A percentile compares a stretch with the other conserved stretches of the same genome.
These are phyloP conservation scores for Aspergillus thermomutatus DNA, from an alignment of 2,329 filamentous ascomycete species.

Conservation along the genomic window DNA sequence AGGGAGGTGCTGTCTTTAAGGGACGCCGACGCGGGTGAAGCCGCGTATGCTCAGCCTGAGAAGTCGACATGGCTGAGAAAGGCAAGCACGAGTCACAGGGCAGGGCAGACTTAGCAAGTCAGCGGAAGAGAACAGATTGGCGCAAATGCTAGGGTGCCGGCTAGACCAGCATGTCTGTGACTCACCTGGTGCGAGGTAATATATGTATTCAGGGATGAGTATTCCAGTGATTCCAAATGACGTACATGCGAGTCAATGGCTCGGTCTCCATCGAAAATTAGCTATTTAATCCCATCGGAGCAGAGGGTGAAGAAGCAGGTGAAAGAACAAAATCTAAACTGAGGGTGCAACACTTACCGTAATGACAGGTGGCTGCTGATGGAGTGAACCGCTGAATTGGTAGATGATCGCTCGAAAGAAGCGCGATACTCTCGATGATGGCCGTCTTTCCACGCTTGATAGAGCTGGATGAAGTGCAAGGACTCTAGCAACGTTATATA, in stretches of 20 bases:
- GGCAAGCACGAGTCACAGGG: conserved; percentile 7
- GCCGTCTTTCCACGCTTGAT: not conserved
- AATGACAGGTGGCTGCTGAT: not conserved
- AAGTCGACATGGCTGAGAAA: conserved; percentile 29
- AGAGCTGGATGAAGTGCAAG: not conserved
- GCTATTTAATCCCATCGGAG: not conserved
- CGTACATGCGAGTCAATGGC: not conserved
- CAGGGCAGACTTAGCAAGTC: conserved; percentile 3
- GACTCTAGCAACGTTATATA: not conserved
- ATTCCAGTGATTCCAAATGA: not conserved
- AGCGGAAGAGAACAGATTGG: conserved; percentile 4
- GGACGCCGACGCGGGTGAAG: conserved; percentile 35
- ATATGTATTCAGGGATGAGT: conserved; percentile 1
- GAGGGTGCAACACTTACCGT: not conserved
- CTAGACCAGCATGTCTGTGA: not conserved
- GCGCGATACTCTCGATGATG: not conserved
- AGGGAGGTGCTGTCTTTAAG: conserved; percentile 27
- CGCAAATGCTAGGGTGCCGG: conserved; percentile 11
- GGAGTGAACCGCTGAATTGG: not conserved
- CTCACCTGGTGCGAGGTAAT: conserved; percentile 8
- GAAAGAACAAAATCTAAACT: not conserved
- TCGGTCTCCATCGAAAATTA: not conserved
- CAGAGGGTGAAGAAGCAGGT: not conserved
- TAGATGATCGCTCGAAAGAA: not conserved
- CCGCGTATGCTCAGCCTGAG: conserved; percentile 22